phyloP scores from a whole-genome alignment of 1,139 yeast genomes.

The Kurtzmaniella natalensis region DNA sequence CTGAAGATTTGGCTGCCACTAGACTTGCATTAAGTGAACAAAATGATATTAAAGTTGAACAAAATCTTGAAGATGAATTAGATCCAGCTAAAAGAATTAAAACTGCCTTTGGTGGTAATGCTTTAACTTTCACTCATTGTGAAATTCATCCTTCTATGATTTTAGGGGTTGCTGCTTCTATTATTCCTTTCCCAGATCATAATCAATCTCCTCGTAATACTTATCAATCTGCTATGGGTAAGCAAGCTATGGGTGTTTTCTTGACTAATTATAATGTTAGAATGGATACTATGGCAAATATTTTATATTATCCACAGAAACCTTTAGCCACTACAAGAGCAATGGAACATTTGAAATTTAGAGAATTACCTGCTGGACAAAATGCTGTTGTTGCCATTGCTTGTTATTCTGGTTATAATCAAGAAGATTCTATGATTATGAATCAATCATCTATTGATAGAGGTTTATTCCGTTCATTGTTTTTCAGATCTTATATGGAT shows the following conservation, averaged over 20 bases:
- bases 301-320: conserved; percentile 94
- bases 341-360: conserved; percentile 94
- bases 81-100: conserved; percentile 90
- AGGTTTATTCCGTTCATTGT: conserved; percentile 91
- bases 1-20: conserved; percentile 84
- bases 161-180: conserved; percentile 96
- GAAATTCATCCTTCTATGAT: conserved; percentile 99
- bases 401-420: conserved; percentile 97
- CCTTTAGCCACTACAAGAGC: conserved; percentile 99
- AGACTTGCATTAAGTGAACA: conserved; percentile 47
- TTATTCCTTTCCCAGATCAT: conserved; percentile 99
- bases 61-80: conserved; percentile 45
- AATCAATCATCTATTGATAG: conserved; percentile 96
- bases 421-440: conserved; percentile 99
- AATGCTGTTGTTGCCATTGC: conserved; percentile 97
- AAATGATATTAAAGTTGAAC: conserved; percentile 33
- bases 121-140: conserved; percentile 95
- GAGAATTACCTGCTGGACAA: conserved; percentile 99
- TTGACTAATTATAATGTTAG: conserved; percentile 92
- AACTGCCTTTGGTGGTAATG: conserved; percentile 55
- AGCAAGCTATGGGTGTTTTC: conserved; percentile 99
- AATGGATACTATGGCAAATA: conserved; percentile 99
- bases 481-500: conserved; percentile 97
- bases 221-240: conserved; percentile 99
- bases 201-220: conserved; percentile 99